These are phyloP conservation scores for Penicillium goetzii DNA, from an alignment of 495 filamentous ascomycete genomes.

Conservation along the genomic window DNA sequence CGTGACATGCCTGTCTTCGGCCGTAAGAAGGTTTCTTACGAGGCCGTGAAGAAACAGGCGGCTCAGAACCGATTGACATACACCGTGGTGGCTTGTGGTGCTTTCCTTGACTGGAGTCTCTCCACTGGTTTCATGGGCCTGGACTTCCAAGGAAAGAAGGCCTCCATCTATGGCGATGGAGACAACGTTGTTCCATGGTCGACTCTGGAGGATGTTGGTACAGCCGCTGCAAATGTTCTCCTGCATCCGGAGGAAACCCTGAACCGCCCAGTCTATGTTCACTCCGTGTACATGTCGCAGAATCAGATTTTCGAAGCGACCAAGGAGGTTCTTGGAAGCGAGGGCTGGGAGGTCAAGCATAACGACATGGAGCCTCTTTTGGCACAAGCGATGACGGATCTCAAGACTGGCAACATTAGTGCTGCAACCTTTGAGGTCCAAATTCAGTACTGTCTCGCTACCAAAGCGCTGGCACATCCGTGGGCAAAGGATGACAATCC, in stretches of 20 bases:
- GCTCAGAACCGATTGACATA: neutral
- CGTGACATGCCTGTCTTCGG: neutral
- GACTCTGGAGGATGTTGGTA: neutral
- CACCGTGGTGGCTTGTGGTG: neutral
- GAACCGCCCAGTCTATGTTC: neutral
- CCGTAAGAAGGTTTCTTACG: neutral
- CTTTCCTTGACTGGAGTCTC: neutral
- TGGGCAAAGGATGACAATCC: neutral
- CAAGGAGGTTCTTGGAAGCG: neutral
- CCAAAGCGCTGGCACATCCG: neutral
- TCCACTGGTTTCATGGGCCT: neutral
- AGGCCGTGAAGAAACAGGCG: neutral
- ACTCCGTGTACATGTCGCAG: neutral
- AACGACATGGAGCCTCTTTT: neutral
- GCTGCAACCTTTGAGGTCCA: neutral
- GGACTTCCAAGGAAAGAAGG: neutral
- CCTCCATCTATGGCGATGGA: neutral
- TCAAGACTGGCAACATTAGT: neutral
- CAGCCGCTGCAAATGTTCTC: neutral
- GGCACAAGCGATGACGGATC: neutral
- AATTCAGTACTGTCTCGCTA: neutral
- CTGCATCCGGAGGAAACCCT: neutral
- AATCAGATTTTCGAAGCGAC: neutral
- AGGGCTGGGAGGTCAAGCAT: neutral
- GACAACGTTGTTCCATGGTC: slow-evolving; percentile 2